Evolutionary conservation across 768 basidiomycete genomes (phyloP).

Genomic region (Mycena leptocephala): DNA sequence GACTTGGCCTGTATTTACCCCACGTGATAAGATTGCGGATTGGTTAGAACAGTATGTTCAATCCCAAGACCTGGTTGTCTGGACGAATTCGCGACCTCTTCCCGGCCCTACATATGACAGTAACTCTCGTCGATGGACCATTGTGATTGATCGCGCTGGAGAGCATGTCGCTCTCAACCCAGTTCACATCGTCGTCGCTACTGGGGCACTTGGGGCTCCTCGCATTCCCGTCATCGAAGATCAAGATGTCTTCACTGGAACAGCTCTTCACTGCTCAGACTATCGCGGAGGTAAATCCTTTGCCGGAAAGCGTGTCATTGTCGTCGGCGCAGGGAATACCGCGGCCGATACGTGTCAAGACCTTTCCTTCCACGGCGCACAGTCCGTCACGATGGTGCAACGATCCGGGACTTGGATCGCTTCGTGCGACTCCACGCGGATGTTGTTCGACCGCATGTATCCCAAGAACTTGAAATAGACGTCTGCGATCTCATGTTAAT

Average conservation of each 20-base stretch:
- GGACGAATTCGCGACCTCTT: constrained; percentile 54
- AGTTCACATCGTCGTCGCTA: constrained; percentile 57
- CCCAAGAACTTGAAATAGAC: constrained; percentile 41
- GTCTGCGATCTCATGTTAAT: constrained; percentile 41
- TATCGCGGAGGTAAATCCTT: constrained; percentile 48
- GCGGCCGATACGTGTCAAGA: constrained; percentile 59
- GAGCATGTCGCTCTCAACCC: constrained; percentile 50
- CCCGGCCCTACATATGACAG: constrained; percentile 53
- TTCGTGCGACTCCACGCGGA: constrained; percentile 3
- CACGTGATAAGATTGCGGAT: constrained; percentile 60
- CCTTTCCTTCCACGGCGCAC: constrained; percentile 48
- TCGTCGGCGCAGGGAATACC: constrained; percentile 60
- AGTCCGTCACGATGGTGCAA: constrained; percentile 59
- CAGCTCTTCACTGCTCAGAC: constrained; percentile 49
- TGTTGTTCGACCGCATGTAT: constrained; percentile 24
- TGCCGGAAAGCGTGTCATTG: constrained; percentile 54
- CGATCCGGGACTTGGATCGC: constrained; percentile 57
- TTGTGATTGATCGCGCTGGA: constrained; percentile 51
- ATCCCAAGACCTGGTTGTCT: constrained; percentile 60
- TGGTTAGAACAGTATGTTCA: constrained; percentile 61
- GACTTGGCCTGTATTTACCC: constrained; percentile 59
- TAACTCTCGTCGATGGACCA: constrained; percentile 50
- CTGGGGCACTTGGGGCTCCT: constrained; percentile 54
- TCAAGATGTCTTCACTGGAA: constrained; percentile 49
- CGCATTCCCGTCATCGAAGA: constrained; percentile 47